These are phyloP conservation scores for Pseudogymnoascus sp. DNA, from an alignment of 2,329 filamentous ascomycete species.

Conservation along the genomic window DNA sequence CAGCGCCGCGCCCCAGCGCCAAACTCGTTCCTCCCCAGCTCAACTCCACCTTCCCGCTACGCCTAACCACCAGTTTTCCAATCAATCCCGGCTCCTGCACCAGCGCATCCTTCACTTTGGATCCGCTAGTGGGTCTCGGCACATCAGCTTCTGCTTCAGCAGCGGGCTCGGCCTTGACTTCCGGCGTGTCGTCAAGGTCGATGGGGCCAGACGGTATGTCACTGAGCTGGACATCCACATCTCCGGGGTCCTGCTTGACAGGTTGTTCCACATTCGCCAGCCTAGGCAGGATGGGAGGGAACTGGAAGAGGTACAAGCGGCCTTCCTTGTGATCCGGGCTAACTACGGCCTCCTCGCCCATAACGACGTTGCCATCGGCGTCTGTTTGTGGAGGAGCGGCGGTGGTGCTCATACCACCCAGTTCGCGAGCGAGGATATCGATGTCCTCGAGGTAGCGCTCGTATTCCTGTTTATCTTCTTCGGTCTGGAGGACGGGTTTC, in stretches of 20 bases:
- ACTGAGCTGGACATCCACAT: constrained; percentile 15
- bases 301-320: constrained; percentile 55
- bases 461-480: constrained; percentile 43
- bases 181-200: neutral
- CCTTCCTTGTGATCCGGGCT: constrained; percentile 35
- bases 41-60: constrained; percentile 53
- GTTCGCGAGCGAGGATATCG: constrained; percentile 37
- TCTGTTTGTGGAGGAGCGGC: constrained; percentile 9
- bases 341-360: constrained; percentile 15
- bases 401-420: constrained; percentile 31
- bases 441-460: constrained; percentile 39
- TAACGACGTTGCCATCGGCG: constrained; percentile 32
- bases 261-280: constrained; percentile 28
- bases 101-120: constrained; percentile 20
- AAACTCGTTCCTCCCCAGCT: constrained; percentile 53
- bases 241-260: constrained; percentile 7
- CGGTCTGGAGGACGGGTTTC: constrained; percentile 40
- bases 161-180: constrained; percentile 30
- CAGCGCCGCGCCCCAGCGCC: constrained; percentile 42
- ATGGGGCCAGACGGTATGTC: constrained; percentile 2
- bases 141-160: constrained; percentile 12
- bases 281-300: constrained; percentile 53
- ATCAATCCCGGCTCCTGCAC: constrained; percentile 45
- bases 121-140: neutral
- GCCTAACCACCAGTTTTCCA: constrained; percentile 51